Percentiles rank a stretch among this genome's conserved stretches.
phyloP scores from a whole-genome alignment of 2,329 filamentous ascomycete species.

The Orbilia oligospora region DNA sequence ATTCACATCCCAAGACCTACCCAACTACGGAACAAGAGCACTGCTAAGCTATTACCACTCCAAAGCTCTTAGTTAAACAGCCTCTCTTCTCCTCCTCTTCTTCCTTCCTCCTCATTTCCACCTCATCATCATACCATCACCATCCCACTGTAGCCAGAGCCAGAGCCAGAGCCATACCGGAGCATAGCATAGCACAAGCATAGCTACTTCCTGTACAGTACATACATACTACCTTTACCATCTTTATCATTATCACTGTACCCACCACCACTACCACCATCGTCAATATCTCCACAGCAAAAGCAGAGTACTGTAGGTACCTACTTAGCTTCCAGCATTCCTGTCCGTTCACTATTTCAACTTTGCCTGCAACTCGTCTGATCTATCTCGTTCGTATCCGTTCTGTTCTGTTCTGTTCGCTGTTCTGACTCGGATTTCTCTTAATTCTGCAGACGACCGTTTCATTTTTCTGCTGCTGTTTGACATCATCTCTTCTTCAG shows the following conservation, averaged over 20 bases:
- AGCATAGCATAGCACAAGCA: neutral
- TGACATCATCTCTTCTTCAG: slow-evolving; percentile 49
- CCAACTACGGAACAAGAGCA: no score
- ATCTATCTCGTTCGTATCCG: neutral
- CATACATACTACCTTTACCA: neutral
- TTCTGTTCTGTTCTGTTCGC: neutral
- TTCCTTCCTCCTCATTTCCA: slow-evolving; percentile 5
- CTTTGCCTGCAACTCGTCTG: neutral
- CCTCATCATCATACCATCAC: slow-evolving; percentile 14
- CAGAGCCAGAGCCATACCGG: neutral
- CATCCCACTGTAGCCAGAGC: no score
- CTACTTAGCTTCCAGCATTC: neutral
- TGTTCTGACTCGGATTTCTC: slow-evolving; percentile 27
- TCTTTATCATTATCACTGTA: neutral
- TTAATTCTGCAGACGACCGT: slow-evolving; percentile 25
- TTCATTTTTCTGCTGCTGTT: slow-evolving; percentile 49
- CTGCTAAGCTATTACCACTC: neutral
- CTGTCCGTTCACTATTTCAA: neutral
- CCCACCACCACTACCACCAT: neutral
- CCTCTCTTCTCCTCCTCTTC: neutral
- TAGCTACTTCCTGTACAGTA: neutral
- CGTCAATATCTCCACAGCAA: neutral
- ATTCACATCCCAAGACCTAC: no score
- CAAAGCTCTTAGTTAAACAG: neutral
- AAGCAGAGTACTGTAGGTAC: neutral